Evolutionary conservation across 495 filamentous ascomycete genomes (phyloP).

Genomic region (Aspergillus homomorphus): DNA sequence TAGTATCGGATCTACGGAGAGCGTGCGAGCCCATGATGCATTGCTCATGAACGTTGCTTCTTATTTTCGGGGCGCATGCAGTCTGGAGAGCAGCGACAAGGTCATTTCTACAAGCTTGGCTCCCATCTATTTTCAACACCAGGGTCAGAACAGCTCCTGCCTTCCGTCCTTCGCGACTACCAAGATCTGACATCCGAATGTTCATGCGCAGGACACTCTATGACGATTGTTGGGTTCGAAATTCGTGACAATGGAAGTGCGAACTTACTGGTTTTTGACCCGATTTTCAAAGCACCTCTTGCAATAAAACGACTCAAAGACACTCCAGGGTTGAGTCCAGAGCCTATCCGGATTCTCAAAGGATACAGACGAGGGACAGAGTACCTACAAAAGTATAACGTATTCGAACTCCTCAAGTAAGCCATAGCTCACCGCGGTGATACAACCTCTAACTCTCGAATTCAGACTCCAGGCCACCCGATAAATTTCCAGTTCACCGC

Average conservation of each 20-base stretch:
- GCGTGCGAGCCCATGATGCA: constrained; percentile 47
- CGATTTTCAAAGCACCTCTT: constrained; percentile 71
- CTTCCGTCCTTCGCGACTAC: neutral
- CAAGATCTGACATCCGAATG: neutral
- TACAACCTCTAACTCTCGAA: constrained; percentile 9
- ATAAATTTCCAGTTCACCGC: neutral
- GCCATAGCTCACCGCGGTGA: constrained; percentile 16
- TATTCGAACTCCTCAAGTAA: constrained; percentile 78
- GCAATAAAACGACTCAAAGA: constrained; percentile 57
- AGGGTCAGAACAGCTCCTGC: constrained; percentile 44
- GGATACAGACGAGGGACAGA: constrained; percentile 64
- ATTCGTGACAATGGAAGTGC: constrained; percentile 58
- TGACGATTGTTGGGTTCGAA: constrained; percentile 90
- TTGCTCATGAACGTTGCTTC: constrained; percentile 66
- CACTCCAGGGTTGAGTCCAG: constrained; percentile 36
- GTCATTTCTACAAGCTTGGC: constrained; percentile 67
- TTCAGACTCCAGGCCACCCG: neutral
- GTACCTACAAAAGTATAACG: constrained; percentile 65
- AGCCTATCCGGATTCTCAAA: constrained; percentile 58
- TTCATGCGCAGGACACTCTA: constrained; percentile 67
- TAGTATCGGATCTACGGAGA: constrained; percentile 40
- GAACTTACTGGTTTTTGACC: constrained; percentile 85
- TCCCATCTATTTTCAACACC: constrained; percentile 89
- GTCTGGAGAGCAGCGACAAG: constrained; percentile 40
- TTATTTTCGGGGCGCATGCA: constrained; percentile 63